Evolutionary conservation across 495 filamentous ascomycete species (phyloP).

Genomic region (Choiromyces venosus): DNA sequence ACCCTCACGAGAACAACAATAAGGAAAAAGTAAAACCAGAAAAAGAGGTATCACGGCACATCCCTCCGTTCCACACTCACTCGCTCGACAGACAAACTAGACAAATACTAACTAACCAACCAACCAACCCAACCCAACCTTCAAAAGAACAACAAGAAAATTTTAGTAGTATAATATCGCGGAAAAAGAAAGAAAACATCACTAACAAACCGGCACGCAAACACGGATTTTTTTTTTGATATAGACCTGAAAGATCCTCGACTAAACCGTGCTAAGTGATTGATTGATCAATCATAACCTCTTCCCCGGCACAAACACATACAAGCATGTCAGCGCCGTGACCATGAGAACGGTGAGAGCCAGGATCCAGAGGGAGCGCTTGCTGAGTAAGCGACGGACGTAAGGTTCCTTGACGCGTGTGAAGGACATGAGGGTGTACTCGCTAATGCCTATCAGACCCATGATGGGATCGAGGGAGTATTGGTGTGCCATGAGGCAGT

Average conservation of each 20-base stretch:
- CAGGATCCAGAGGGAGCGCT: constrained; percentile 72
- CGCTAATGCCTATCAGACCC: constrained; percentile 80
- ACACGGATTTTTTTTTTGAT: not conserved
- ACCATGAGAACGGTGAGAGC: constrained; percentile 61
- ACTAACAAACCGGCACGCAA: not conserved
- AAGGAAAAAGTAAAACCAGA: no score
- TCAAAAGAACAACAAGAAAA: not conserved
- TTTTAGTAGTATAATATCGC: not conserved
- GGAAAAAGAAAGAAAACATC: not conserved
- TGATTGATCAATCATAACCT: constrained; percentile 55
- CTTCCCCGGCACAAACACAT: constrained; percentile 83
- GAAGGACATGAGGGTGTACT: constrained; percentile 92
- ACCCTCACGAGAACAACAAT: not conserved
- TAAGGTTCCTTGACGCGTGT: constrained; percentile 80
- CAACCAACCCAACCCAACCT: no score
- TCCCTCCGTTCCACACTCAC: not conserved
- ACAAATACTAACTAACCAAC: not conserved
- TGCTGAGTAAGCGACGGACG: constrained; percentile 72
- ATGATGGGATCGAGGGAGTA: constrained; percentile 90
- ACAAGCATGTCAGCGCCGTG: constrained; percentile 35
- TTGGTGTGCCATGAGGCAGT: constrained; percentile 82
- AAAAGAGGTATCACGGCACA: not conserved
- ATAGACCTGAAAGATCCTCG: not conserved
- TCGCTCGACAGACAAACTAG: no score
- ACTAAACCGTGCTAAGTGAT: not conserved